Base-by-base conservation (phyloP, 495 filamentous ascomycete genomes). In the Letharia lupina region DNA sequence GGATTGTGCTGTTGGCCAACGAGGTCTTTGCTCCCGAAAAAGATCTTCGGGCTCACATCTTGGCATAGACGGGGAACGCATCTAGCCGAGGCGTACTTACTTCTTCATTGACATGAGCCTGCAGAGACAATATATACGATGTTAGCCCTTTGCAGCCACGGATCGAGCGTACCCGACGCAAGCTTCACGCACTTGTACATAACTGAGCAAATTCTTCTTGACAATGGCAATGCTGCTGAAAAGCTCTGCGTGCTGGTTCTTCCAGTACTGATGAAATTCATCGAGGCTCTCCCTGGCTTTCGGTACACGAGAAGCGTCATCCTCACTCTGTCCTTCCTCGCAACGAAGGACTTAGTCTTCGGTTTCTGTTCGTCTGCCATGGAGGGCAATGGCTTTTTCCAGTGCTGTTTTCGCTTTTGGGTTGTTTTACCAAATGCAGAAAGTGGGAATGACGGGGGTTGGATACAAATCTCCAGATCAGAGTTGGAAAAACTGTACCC, bases 221-320 rank as follows among this genome's bases (percentile, higher is more conserved):
- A 65, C 23, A n/a, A 65, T 31, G 11, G 66, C 40, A 47, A 65
- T 41, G 28, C 47, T 23, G 37, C n/a, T 37, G 57, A 63, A 64
- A 33, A 63, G n/a, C 16, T 70, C 13, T 3, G 68, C 23, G 31
- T 63, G 65, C 44, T 61, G 37, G 3, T 62, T 50, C 28, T 61
- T 65, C 62, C 65, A 62, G 40, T 63, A 65, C 18, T 20, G 39
- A 31, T 65, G 35, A 40, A 70, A 70, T n/a, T 68, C 66, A 40
- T 63, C 61, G 40, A 35, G n/a, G 66, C 48, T 70, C 62, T 65
- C 33, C 62, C 65, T 16, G 50, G 52, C 57, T 68, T 70, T 35
- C 65, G 65, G 47, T 62, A 50, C 28, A 65, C 6, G 13, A 63
- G n/a, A 28, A 65, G 48, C 10, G 58, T 50, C n/a, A 68, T 48